phyloP scores from a whole-genome alignment of 306 rosid genomes.

The Citrullus amarus region DNA sequence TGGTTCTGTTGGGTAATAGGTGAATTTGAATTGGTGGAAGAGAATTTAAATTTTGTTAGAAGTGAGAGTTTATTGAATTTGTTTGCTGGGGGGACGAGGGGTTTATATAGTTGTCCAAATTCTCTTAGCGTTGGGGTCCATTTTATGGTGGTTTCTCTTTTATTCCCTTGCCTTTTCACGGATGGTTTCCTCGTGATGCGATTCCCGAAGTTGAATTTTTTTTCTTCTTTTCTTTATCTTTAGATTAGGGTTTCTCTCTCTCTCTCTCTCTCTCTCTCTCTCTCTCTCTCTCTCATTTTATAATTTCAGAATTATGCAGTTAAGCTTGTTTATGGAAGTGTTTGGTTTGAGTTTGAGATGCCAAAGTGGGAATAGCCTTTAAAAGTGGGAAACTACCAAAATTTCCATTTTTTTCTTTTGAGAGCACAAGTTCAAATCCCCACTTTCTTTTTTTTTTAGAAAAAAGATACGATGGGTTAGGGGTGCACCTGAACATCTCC shows the following conservation, averaged over 20 bases:
- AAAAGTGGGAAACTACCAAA: neutral
- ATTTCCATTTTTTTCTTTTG: too few species aligned
- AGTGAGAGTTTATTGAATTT: slow-evolving; percentile 31
- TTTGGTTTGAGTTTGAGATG: neutral
- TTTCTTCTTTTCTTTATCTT: neutral
- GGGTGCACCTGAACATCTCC: too few species aligned
- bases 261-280: neutral
- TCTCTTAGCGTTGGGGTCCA: slow-evolving; percentile 8
- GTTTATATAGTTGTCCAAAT: slow-evolving; percentile 44
- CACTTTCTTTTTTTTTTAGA: too few species aligned
- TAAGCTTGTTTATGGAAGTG: neutral
- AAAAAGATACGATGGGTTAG: too few species aligned
- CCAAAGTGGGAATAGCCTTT: neutral
- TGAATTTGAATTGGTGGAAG: neutral
- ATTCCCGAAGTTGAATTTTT: slow-evolving; percentile 25
- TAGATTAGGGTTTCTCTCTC: neutral
- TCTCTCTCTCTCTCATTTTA: too few species aligned
- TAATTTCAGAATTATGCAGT: neutral
- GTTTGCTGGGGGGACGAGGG: slow-evolving; percentile 21
- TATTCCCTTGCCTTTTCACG: slow-evolving; percentile 23
- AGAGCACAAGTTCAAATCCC: too few species aligned
- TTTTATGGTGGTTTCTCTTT: slow-evolving; percentile 26
- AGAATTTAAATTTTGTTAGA: slow-evolving; percentile 3
- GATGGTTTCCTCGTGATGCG: slow-evolving; percentile 19
- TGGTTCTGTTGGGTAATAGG: neutral